These are phyloP conservation scores for Debaryomyces sp. DNA, from an alignment of 1,139 yeast species.

Conservation along the genomic window DNA sequence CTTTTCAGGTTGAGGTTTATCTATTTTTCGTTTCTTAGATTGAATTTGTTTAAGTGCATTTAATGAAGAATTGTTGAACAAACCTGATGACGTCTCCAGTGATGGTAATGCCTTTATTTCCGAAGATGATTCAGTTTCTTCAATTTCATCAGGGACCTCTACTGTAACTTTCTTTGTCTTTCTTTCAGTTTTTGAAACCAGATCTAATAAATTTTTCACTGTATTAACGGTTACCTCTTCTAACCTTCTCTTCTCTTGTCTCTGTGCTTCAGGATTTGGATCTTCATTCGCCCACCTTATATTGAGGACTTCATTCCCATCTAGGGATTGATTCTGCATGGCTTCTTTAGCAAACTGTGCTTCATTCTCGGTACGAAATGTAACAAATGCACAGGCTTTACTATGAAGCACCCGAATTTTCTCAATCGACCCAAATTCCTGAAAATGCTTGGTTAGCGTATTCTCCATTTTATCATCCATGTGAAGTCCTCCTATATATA, in stretches of 20 bases:
- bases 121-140: slow-evolving; percentile 10
- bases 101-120: slow-evolving; percentile 6
- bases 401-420: slow-evolving; percentile 61
- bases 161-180: slow-evolving; percentile 9
- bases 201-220: slow-evolving; percentile 30
- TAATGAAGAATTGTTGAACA: slow-evolving; percentile 10
- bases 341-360: slow-evolving; percentile 97
- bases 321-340: slow-evolving; percentile 77
- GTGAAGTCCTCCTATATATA: slow-evolving; percentile 74
- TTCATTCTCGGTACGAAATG: slow-evolving; percentile 63
- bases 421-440: slow-evolving; percentile 79
- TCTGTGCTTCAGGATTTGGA: slow-evolving; percentile 72
- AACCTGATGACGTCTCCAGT: neutral
- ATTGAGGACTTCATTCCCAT: slow-evolving; percentile 62
- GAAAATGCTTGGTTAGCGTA: slow-evolving; percentile 51
- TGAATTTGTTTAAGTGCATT: slow-evolving; percentile 8
- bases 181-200: slow-evolving; percentile 9
- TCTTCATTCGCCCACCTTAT: slow-evolving; percentile 92
- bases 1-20: slow-evolving; percentile 2
- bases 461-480: slow-evolving; percentile 31
- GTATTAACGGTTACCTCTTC: slow-evolving; percentile 41
- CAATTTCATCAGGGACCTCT: slow-evolving; percentile 16
- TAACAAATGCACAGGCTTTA: slow-evolving; percentile 79
- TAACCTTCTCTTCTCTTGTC: slow-evolving; percentile 45
- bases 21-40: slow-evolving; percentile 1